Evolutionary conservation across 75 land plant genomes (phyloP).

Genomic region (Cunninghamia lanceolata): DNA sequence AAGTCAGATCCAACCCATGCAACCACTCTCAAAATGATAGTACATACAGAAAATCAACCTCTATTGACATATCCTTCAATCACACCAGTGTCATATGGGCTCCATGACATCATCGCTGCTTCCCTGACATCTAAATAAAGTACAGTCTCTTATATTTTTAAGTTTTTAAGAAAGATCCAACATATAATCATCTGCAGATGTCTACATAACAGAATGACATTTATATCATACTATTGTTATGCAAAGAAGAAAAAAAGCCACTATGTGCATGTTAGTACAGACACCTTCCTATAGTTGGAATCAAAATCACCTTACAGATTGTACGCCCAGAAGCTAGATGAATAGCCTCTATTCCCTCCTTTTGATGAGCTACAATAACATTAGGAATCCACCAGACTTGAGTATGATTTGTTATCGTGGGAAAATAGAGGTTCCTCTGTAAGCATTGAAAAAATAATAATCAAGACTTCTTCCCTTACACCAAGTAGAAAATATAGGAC

Average conservation of each 20-base stretch:
- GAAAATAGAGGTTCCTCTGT: conserved; percentile 68
- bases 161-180: not conserved
- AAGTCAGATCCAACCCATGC: not conserved
- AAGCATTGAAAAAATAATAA: conserved; percentile 18
- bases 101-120: not conserved
- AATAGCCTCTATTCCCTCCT: conserved; percentile 95
- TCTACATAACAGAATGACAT: not conserved
- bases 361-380: conserved; percentile 93
- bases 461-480: not conserved
- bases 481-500: not conserved
- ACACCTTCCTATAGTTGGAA: not conserved
- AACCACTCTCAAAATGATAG: not conserved
- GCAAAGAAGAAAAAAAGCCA: not conserved
- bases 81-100: not conserved
- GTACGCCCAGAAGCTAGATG: conserved; percentile 94
- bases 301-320: conserved; percentile 76
- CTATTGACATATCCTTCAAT: not conserved
- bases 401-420: conserved; percentile 91
- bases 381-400: conserved; percentile 97
- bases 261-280: not conserved
- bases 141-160: not conserved
- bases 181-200: not conserved
- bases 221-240: not conserved
- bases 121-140: not conserved
- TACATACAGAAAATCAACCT: not conserved